Evolutionary conservation across 1,139 yeast species (phyloP).

Genomic region (Candida neerlandica): DNA sequence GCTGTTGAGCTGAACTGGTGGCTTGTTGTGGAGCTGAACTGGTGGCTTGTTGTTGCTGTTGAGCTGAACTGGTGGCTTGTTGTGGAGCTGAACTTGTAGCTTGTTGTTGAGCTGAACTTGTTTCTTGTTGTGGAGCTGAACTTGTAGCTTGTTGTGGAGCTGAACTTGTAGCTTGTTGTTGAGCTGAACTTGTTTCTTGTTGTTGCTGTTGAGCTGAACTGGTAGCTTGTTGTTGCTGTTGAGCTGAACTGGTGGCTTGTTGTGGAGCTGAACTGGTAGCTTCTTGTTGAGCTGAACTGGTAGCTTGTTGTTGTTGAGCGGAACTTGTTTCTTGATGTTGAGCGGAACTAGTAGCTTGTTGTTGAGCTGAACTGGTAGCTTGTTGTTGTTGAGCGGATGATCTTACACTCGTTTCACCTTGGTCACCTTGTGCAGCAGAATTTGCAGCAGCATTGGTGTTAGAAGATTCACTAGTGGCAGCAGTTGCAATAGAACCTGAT

Average conservation of each 20-base stretch:
- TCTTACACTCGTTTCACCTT: not conserved
- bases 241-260: not conserved
- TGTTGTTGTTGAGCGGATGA: not conserved
- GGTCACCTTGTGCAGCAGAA: not conserved
- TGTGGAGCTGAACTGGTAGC: not conserved
- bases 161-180: not conserved
- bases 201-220: not conserved
- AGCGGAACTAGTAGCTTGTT: not conserved
- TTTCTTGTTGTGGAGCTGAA: not conserved
- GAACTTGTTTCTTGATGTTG: not conserved
- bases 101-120: not conserved
- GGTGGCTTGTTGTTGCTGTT: not conserved
- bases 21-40: not conserved
- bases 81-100: not conserved
- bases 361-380: not conserved
- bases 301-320: not conserved
- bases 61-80: not conserved
- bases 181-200: not conserved
- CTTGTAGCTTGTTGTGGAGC: too few relatives aligned
- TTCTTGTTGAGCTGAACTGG: not conserved
- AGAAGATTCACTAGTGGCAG: not conserved
- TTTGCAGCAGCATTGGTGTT: not conserved
- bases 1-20: not conserved
- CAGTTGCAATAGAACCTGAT: not conserved
- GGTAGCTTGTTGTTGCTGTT: not conserved